Conservation (phyloP, 495 filamentous ascomycete genomes). For the Penicillium maclennaniae region DNA sequence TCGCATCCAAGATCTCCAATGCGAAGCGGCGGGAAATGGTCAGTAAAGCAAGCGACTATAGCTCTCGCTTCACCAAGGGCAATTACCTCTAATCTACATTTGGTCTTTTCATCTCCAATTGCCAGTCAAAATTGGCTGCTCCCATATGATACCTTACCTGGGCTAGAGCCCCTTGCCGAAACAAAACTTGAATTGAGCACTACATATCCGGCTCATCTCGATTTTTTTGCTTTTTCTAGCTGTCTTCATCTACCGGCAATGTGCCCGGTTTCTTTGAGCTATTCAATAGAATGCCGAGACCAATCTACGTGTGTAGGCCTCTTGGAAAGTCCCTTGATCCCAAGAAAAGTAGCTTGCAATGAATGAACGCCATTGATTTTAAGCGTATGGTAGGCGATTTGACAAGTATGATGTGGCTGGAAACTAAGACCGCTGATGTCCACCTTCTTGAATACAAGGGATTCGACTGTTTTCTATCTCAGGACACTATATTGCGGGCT, state of each 20-base stretch:
- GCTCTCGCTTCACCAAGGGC: conserved; percentile 74
- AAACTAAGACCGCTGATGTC: too few species aligned
- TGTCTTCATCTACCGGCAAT: too few species aligned
- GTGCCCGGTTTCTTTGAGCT: neutral
- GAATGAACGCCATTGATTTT: neutral
- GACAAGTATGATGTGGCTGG: too few species aligned
- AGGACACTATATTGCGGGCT: too few species aligned
- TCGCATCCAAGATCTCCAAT: conserved; percentile 67
- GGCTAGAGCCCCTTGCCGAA: neutral
- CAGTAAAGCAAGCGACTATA: conserved; percentile 76
- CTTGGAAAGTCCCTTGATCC: neutral
- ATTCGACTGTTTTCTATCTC: too few species aligned
- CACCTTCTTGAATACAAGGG: too few species aligned
- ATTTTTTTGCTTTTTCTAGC: neutral
- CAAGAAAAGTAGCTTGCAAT: neutral
- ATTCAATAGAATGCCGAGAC: neutral
- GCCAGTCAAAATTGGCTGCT: neutral
- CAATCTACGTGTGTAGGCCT: neutral
- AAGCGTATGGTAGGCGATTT: neutral
- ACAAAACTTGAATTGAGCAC: neutral
- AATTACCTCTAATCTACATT: conserved; percentile 42
- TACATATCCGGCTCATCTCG: neutral
- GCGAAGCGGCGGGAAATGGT: conserved; percentile 75
- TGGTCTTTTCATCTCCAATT: neutral
- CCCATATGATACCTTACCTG: neutral